These are phyloP conservation scores for Fagopyrum esculentum DNA, from an alignment of 148 eudicot genomes.

Conservation along the genomic window DNA sequence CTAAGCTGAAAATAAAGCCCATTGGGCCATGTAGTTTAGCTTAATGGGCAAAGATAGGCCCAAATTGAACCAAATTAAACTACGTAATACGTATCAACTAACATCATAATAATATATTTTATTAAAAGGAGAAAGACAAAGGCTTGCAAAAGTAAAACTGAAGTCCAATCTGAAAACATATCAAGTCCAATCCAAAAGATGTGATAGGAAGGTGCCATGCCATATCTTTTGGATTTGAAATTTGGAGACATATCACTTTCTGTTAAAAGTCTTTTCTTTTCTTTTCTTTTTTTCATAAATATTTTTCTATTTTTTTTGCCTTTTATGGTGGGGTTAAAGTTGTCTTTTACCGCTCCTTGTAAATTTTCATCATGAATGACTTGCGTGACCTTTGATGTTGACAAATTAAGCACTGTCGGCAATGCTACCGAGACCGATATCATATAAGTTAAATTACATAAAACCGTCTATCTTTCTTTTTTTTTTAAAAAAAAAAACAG, in stretches of 20 bases:
- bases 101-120: not conserved
- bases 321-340: conserved; percentile 6
- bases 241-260: not conserved
- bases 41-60: not conserved
- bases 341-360: conserved; percentile 8
- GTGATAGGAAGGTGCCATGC: conserved; percentile 5
- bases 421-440: not conserved
- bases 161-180: not conserved
- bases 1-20: not conserved
- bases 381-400: not conserved
- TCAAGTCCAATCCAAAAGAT: conserved; percentile 10
- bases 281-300: not conserved
- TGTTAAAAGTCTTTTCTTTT: not conserved
- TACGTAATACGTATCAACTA: not conserved
- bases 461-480: no score
- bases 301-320: not conserved
- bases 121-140: not conserved
- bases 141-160: not conserved
- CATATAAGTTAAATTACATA: no score
- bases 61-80: not conserved
- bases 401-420: conserved; percentile 9
- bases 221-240: not conserved
- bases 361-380: not conserved
- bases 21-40: not conserved
- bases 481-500: no score